Evolutionary conservation across 2,329 filamentous ascomycete genomes (phyloP).

Genomic region (Phialemonium atrogriseum): DNA sequence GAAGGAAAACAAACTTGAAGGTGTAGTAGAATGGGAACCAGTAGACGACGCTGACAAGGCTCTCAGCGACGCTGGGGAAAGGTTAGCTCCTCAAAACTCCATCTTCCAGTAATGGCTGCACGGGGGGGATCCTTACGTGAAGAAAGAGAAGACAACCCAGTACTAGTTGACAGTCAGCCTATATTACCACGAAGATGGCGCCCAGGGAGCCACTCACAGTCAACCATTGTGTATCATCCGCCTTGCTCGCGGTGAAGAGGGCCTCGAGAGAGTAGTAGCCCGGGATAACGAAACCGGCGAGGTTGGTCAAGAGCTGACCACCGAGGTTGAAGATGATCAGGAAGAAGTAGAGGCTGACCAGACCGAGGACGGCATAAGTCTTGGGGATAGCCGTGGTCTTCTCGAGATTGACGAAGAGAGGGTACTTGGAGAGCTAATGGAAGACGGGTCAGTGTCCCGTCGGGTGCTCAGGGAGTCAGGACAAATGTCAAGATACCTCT

Average conservation of each 20-base stretch:
- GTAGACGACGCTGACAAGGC: slow-evolving; percentile 76
- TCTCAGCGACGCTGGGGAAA: slow-evolving; percentile 59
- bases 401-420: slow-evolving; percentile 75
- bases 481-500: slow-evolving; percentile 52
- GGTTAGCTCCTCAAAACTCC: slow-evolving; percentile 7
- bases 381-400: slow-evolving; percentile 77
- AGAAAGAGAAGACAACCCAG: slow-evolving; percentile 79
- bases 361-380: slow-evolving; percentile 72
- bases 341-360: slow-evolving; percentile 77
- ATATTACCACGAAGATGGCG: slow-evolving; percentile 3
- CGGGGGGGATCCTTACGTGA: slow-evolving; percentile 46
- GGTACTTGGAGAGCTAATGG: slow-evolving; percentile 74
- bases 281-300: slow-evolving; percentile 75
- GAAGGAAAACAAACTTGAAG: slow-evolving; percentile 96
- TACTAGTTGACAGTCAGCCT: slow-evolving; percentile 48
- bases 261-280: slow-evolving; percentile 78
- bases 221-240: slow-evolving; percentile 76
- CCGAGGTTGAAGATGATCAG: slow-evolving; percentile 89
- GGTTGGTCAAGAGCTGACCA: slow-evolving; percentile 79
- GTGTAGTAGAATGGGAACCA: slow-evolving; percentile 99
- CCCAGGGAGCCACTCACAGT: slow-evolving; percentile 43
- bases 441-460: neutral
- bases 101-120: neutral
- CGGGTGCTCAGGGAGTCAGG: slow-evolving; percentile 1
- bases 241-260: slow-evolving; percentile 62